A percentile compares a stretch with the other conserved stretches of the same genome.
phyloP scores from a whole-genome alignment of 2,329 filamentous ascomycete species.

The Fusarium lyarnte region DNA sequence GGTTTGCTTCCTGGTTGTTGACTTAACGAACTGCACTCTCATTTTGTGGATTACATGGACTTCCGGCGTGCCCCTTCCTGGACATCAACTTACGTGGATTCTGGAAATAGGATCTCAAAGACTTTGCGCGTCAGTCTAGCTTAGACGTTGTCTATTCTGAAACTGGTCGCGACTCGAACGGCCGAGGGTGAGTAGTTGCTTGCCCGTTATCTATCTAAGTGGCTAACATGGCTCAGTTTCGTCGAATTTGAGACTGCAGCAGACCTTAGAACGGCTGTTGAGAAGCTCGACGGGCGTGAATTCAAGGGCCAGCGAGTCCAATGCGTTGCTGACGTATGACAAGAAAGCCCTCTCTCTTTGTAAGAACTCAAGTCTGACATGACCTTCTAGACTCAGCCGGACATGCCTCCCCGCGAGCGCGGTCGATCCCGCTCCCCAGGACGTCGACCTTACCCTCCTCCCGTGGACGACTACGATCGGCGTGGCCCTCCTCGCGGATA shows the following conservation, averaged over 20 bases:
- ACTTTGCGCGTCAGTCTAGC: slow-evolving; percentile 96
- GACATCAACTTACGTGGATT: slow-evolving; percentile 82
- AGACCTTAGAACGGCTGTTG: slow-evolving; percentile 89
- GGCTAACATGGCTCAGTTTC: slow-evolving; percentile 68
- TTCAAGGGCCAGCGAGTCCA: slow-evolving; percentile 91
- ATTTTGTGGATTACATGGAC: slow-evolving; percentile 50
- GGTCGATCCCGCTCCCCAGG: slow-evolving; percentile 82
- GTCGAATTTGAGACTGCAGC: slow-evolving; percentile 96
- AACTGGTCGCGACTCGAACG: slow-evolving; percentile 69
- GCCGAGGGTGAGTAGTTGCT: slow-evolving; percentile 77
- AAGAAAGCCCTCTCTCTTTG: slow-evolving; percentile 1
- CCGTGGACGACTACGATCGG: slow-evolving; percentile 83
- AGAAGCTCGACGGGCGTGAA: slow-evolving; percentile 91
- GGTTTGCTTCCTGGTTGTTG: slow-evolving; percentile 46
- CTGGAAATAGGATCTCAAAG: slow-evolving; percentile 97
- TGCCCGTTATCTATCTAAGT: neutral
- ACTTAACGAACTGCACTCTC: slow-evolving; percentile 52
- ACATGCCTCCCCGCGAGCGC: slow-evolving; percentile 73
- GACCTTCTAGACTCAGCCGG: slow-evolving; percentile 75
- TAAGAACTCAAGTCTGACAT: slow-evolving; percentile 34
- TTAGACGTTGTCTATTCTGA: slow-evolving; percentile 98
- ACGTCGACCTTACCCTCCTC: slow-evolving; percentile 72
- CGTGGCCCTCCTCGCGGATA: slow-evolving; percentile 83
- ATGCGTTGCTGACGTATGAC: slow-evolving; percentile 82
- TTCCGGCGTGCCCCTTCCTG: slow-evolving; percentile 53